These are phyloP conservation scores for Ganoderma lucidum DNA, from an alignment of 1,284 basidiomycete species.

Conservation along the genomic window DNA sequence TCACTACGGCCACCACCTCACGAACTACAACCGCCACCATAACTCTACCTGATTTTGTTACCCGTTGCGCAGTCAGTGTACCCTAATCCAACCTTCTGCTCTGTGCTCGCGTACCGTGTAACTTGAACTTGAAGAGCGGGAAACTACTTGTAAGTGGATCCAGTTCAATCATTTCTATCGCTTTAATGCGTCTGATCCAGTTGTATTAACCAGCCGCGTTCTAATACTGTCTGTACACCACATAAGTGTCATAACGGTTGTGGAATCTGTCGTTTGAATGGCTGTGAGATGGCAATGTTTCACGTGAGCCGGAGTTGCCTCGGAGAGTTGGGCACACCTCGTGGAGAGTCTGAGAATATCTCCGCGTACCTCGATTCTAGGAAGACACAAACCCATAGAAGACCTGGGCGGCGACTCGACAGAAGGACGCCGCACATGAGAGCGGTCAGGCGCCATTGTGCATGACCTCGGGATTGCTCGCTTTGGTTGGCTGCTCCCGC, in stretches of 20 bases:
- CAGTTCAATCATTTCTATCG: neutral
- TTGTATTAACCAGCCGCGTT: neutral
- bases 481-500: slow-evolving; percentile 5
- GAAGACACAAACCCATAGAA: neutral
- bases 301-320: neutral
- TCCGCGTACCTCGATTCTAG: slow-evolving; percentile 3
- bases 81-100: no score
- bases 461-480: slow-evolving; percentile 9
- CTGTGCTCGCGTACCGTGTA: no score
- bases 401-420: slow-evolving; percentile 1
- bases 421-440: neutral
- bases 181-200: neutral
- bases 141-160: neutral
- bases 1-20: no score
- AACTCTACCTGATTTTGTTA: no score
- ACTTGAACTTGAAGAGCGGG: no score
- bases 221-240: no score
- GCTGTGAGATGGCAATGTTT: neutral
- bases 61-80: no score
- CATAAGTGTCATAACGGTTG: no score
- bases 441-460: slow-evolving; percentile 16
- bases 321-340: neutral
- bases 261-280: no score
- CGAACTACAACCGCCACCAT: no score
- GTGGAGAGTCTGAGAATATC: neutral